A percentile compares a stretch with the other conserved stretches of the same genome.
These are phyloP conservation scores for Trametes polyzona DNA, from an alignment of 1,284 basidiomycete genomes.

Conservation along the genomic window DNA sequence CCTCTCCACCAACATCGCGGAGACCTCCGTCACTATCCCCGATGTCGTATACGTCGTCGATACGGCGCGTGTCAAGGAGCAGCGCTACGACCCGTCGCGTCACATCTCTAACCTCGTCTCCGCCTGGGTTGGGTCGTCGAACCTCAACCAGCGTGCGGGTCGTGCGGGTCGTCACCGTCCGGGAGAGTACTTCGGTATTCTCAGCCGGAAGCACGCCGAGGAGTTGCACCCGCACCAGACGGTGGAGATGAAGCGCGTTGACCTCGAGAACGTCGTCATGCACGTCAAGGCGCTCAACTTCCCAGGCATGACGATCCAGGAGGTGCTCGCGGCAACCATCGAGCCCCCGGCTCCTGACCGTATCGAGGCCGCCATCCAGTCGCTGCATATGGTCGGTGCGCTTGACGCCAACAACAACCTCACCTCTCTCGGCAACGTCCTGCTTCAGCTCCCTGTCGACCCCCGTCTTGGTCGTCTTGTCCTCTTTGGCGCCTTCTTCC, in stretches of 20 bases:
- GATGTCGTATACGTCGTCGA: conserved; percentile 97
- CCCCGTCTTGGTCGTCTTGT: conserved; percentile 90
- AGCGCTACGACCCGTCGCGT: conserved; percentile 87
- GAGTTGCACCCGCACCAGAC: conserved; percentile 82
- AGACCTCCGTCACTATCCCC: conserved; percentile 95
- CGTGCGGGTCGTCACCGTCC: conserved; percentile 92
- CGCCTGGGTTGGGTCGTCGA: conserved; percentile 64
- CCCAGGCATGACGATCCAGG: conserved; percentile 85
- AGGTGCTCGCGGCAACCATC: conserved; percentile 85
- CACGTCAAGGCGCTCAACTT: conserved; percentile 97
- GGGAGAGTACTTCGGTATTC: conserved; percentile 91
- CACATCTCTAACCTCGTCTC: conserved; percentile 33
- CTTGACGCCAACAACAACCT: conserved; percentile 80
- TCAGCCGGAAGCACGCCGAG: conserved; percentile 69
- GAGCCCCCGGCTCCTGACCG: conserved; percentile 87
- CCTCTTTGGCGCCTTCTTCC: conserved; percentile 92
- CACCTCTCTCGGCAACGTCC: conserved; percentile 87
- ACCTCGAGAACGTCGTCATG: conserved; percentile 92
- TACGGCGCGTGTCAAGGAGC: conserved; percentile 88
- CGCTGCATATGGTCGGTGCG: conserved; percentile 88
- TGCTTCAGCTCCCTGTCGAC: conserved; percentile 91
- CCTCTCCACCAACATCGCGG: conserved; percentile 94
- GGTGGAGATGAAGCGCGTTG: conserved; percentile 96
- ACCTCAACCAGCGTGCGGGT: conserved; percentile 91
- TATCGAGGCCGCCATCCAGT: conserved; percentile 81